Conservation (phyloP, 768 basidiomycete genomes). For the Leccinum subgranulosum region DNA sequence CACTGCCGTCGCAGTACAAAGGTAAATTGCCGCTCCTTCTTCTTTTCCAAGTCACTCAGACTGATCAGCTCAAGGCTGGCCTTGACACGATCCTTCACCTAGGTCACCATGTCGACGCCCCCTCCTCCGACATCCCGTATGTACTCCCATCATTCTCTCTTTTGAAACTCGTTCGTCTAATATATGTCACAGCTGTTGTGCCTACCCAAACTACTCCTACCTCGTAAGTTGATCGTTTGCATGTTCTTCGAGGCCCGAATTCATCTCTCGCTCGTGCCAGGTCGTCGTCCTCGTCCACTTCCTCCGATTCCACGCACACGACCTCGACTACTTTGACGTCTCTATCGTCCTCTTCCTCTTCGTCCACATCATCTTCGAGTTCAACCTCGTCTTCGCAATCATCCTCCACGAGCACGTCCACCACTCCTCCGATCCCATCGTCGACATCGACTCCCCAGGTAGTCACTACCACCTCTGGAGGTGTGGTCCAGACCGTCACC, state of each 20-base stretch:
- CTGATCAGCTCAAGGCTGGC: constrained; percentile 2
- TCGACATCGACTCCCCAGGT: background rate
- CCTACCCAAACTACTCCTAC: accelerated
- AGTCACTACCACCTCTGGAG: constrained; percentile 9
- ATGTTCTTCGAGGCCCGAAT: background rate
- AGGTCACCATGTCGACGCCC: constrained; percentile 7
- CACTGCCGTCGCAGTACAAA: constrained; percentile 1
- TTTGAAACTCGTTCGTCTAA: background rate
- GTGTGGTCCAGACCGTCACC: constrained; percentile 3
- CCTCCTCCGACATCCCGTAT: background rate
- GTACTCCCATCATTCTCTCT: background rate
- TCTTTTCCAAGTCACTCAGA: background rate
- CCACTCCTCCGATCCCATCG: background rate
- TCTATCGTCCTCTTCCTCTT: background rate
- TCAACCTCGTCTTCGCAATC: background rate
- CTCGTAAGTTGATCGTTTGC: constrained; percentile 4
- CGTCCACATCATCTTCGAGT: background rate
- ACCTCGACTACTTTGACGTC: background rate
- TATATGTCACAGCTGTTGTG: background rate
- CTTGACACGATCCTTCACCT: background rate
- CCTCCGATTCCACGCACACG: constrained; percentile 3
- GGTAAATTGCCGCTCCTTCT: background rate
- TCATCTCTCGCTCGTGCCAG: background rate
- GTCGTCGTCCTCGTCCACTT: background rate
- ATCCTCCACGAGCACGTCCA: background rate